Conservation (phyloP, 2,329 filamentous ascomycete genomes). For the Claviceps lovelessii region DNA sequence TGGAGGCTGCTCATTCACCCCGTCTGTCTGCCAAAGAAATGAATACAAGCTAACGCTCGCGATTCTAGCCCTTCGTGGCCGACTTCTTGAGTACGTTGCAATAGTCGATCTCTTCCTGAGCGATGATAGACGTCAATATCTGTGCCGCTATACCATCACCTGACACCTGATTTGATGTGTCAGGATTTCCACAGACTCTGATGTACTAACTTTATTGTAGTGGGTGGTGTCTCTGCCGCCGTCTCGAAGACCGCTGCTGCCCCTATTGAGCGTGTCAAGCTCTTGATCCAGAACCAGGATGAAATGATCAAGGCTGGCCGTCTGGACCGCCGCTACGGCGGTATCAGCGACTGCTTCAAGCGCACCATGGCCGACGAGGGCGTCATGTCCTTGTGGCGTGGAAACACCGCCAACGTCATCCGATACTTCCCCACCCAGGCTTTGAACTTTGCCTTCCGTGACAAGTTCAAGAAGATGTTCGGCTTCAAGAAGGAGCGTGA, state of each 20-base stretch:
- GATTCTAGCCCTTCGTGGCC: slow-evolving; percentile 70
- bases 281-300: slow-evolving; percentile 99
- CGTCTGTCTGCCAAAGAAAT: neutral
- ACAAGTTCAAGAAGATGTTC: slow-evolving; percentile 99
- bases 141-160: neutral
- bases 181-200: slow-evolving; percentile 1
- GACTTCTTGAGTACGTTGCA: slow-evolving; percentile 92
- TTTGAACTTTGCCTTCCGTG: slow-evolving; percentile 99
- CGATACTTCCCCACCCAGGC: slow-evolving; percentile 99
- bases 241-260: slow-evolving; percentile 99
- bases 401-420: slow-evolving; percentile 99
- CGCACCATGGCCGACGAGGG: slow-evolving; percentile 85
- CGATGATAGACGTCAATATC: neutral
- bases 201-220: slow-evolving; percentile 31
- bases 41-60: slow-evolving; percentile 20
- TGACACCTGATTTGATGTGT: neutral
- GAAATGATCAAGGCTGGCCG: slow-evolving; percentile 98
- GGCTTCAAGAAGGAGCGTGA: slow-evolving; percentile 99
- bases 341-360: slow-evolving; percentile 90
- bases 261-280: slow-evolving; percentile 99
- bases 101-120: neutral
- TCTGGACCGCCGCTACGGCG: slow-evolving; percentile 93
- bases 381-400: slow-evolving; percentile 92
- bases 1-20: slow-evolving; percentile 5
- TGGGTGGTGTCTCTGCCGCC: slow-evolving; percentile 99